These are phyloP conservation scores for Acacia melanoxylon DNA, from an alignment of 306 rosid genomes.

Conservation along the genomic window DNA sequence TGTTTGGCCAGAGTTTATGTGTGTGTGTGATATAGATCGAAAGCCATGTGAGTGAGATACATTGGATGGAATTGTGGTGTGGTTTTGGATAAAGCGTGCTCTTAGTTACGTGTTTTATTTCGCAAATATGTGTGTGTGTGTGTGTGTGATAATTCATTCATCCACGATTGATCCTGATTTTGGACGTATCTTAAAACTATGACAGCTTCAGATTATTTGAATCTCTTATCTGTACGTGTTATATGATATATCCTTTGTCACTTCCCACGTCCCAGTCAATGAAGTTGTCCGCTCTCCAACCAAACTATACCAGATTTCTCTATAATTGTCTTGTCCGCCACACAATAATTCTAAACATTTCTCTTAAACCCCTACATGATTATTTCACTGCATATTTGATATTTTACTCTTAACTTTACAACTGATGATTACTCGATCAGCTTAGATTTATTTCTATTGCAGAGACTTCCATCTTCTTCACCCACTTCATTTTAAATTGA, in stretches of 20 bases:
- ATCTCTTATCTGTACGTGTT: not conserved
- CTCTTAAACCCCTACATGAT: not conserved
- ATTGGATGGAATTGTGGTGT: not conserved
- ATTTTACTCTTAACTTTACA: not conserved
- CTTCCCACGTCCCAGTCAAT: not conserved
- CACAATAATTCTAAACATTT: not conserved
- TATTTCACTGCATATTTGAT: not conserved
- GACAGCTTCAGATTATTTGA: not conserved
- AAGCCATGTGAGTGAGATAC: not conserved
- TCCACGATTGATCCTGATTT: not conserved
- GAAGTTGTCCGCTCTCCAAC: not conserved
- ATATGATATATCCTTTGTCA: not conserved
- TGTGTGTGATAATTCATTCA: not conserved
- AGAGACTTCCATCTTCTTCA: no score
- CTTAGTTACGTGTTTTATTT: not conserved
- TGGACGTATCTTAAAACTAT: not conserved
- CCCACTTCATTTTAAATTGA: no score
- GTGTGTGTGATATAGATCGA: not conserved
- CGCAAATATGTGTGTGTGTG: not conserved
- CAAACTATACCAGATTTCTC: conserved; percentile 7
- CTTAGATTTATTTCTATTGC: no score
- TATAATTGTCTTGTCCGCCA: not conserved
- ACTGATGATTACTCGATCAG: not conserved
- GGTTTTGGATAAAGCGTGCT: not conserved
- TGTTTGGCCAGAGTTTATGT: not conserved